Conservation (phyloP, 2,329 filamentous ascomycete genomes). For the Metarhizium humberi region DNA sequence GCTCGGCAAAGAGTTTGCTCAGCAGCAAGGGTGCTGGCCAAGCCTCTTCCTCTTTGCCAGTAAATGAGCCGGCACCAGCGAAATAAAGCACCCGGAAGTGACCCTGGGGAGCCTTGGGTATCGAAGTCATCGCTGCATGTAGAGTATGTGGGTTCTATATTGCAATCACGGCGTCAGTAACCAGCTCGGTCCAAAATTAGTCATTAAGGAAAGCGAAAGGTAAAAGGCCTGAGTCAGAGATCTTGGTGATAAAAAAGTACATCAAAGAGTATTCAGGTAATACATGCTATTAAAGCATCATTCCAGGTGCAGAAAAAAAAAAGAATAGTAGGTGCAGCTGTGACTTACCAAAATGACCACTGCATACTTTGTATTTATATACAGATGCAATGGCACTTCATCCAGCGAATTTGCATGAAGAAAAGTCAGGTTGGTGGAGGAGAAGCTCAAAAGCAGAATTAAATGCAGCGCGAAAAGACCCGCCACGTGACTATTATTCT, state of each 20-base stretch:
- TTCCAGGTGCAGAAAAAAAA: constrained; percentile 20
- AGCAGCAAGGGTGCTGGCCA: constrained; percentile 58
- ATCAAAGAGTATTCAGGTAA: constrained; percentile 50
- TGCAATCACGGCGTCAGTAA: not conserved
- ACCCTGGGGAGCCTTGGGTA: constrained; percentile 42
- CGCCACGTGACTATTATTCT: constrained; percentile 5
- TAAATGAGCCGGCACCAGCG: constrained; percentile 63
- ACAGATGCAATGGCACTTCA: not conserved
- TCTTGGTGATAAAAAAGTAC: constrained; percentile 57
- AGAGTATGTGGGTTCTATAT: not conserved
- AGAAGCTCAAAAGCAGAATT: not conserved
- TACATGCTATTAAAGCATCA: constrained; percentile 50
- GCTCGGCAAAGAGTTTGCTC: constrained; percentile 50
- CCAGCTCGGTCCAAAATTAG: not conserved
- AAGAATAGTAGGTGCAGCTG: constrained; percentile 4
- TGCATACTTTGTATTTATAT: not conserved
- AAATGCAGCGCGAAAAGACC: not conserved
- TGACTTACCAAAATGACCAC: constrained; percentile 6
- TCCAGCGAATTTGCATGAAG: not conserved
- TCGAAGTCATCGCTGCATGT: constrained; percentile 22
- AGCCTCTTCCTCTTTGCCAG: constrained; percentile 55
- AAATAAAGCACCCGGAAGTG: constrained; percentile 79
- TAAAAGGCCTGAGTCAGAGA: constrained; percentile 46
- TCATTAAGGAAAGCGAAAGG: constrained; percentile 5
- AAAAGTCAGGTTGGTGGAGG: not conserved